A percentile compares a stretch with the other conserved stretches of the same genome.
Conservation (phyloP, 2,329 filamentous ascomycete species). For the Penicillium sp. region DNA sequence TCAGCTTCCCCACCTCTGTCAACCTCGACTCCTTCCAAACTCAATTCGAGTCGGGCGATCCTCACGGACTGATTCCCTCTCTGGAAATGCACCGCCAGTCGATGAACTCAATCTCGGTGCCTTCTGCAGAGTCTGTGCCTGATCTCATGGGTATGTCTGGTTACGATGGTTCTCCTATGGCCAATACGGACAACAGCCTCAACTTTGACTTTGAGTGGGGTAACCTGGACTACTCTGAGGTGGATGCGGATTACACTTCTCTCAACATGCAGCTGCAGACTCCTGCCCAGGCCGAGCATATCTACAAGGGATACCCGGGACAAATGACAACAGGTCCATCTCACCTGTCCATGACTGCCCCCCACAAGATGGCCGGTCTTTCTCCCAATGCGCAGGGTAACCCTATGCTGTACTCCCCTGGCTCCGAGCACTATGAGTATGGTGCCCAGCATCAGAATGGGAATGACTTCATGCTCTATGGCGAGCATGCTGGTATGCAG, state of each 20-base stretch:
- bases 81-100: constrained; percentile 29
- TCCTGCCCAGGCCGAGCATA: constrained; percentile 10
- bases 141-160: constrained; percentile 22
- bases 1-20: constrained; percentile 19
- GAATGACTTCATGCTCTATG: constrained; percentile 31
- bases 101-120: constrained; percentile 23
- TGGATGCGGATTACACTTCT: constrained; percentile 10
- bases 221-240: constrained; percentile 19
- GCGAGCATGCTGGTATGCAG: constrained; percentile 3
- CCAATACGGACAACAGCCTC: constrained; percentile 20
- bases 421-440: constrained; percentile 22
- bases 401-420: constrained; percentile 32
- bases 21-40: constrained; percentile 31
- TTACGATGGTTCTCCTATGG: constrained; percentile 24
- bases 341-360: neutral
- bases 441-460: constrained; percentile 6
- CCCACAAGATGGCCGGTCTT: constrained; percentile 20
- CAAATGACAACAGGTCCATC: neutral
- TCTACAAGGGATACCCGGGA: neutral
- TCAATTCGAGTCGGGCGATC: constrained; percentile 29
- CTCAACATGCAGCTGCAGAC: constrained; percentile 21
- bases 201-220: constrained; percentile 28
- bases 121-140: constrained; percentile 20
- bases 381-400: constrained; percentile 30
- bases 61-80: constrained; percentile 27